Evolutionary conservation across 768 basidiomycete species (phyloP), one percentile per base, ranked within the genome.

Genomic region (Candolleomyces aberdarensis): DNA sequence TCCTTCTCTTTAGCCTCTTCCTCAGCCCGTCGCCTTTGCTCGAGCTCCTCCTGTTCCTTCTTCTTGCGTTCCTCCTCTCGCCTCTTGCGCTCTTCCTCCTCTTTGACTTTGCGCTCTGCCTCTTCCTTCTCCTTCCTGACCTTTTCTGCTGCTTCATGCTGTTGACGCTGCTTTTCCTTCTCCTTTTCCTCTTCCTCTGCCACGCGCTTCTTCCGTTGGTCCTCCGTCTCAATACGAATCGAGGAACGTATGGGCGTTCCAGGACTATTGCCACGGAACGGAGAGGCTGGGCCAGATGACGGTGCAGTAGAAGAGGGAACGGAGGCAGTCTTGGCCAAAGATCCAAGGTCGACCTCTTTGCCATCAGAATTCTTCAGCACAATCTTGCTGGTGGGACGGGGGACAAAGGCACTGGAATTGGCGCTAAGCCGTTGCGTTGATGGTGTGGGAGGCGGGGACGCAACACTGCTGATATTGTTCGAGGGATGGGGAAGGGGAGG

Each of bases 381-480:
- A 44, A 85, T 76, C 67, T 79, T 81, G 58, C 72, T 60, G 11
- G 78, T 75, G 11, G 73, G 65, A 32, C 75, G 69, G 7, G 91
- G 91, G 17, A 91, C 85, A 69, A 92, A 93, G 3, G 87, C 68
- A 59, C 73, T 80, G 3, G 91, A 89, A 66, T 78, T 80, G 3
- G 83, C 82, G 67, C 86, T 91, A 53, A 92, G 78, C 13, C 82
- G 79, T 8, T 80, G 69, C 2, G 85, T 76, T 1, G 85, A 82
- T 1, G 87, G 90, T 5, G 91, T 89, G 2, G 88, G 82, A 22
- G 86, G 86, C 2, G 89, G 86, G 4, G 88, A 87, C 0, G 87
- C 82, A 11, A 88, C 74, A 19, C 77, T 71, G 47, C 72, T 72
- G 26, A 83, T 76, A 62, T 75, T 81, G 56, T 75, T 78, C 8